Percentiles rank a stretch among this genome's conserved stretches.
Evolutionary conservation across 1,139 yeast species (phyloP).

Genomic region (Geotrichum bryndzae): DNA sequence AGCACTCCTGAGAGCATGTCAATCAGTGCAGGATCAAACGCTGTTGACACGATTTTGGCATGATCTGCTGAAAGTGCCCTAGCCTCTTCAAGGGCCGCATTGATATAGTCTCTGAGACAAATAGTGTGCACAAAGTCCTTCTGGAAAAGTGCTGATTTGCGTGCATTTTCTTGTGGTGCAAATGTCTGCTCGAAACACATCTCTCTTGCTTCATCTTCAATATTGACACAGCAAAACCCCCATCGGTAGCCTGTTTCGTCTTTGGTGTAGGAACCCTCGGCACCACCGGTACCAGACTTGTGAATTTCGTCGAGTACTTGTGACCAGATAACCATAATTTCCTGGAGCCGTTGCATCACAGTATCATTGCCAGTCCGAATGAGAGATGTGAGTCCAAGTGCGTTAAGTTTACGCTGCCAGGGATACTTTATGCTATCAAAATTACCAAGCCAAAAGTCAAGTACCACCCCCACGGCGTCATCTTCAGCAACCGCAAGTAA

Average conservation of each 20-base stretch:
- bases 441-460: constrained; percentile 34
- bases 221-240: constrained; percentile 1
- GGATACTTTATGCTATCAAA: constrained; percentile 59
- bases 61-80: constrained; percentile 9
- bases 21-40: constrained; percentile 8
- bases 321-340: constrained; percentile 48
- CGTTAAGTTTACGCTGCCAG: constrained; percentile 54
- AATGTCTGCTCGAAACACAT: constrained; percentile 1
- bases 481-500: not conserved
- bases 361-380: constrained; percentile 34
- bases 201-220: not conserved
- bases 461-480: constrained; percentile 19
- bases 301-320: constrained; percentile 62
- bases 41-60: constrained; percentile 3
- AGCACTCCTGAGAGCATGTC: constrained; percentile 14
- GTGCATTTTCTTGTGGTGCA: constrained; percentile 20
- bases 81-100: constrained; percentile 2
- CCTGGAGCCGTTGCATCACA: constrained; percentile 34
- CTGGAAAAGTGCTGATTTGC: constrained; percentile 19
- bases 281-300: constrained; percentile 47
- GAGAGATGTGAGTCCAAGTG: constrained; percentile 53
- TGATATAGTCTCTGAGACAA: constrained; percentile 19
- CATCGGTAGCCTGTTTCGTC: constrained; percentile 21
- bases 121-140: constrained; percentile 27
- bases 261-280: constrained; percentile 27